Evolutionary conservation across 768 basidiomycete species (phyloP).

Genomic region (Suillus alpinus): DNA sequence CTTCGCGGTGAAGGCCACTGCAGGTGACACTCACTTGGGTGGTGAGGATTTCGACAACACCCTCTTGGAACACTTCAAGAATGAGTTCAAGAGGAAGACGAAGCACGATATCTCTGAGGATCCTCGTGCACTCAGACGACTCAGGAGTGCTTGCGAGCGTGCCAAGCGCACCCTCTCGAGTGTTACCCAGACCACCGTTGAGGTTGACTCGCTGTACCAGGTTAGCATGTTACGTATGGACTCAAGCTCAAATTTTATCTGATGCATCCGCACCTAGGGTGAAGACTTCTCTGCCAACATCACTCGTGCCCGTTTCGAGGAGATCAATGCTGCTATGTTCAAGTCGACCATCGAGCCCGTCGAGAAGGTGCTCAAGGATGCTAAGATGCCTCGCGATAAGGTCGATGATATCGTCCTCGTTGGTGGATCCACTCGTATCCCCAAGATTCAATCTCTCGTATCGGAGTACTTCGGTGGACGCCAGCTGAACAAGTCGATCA

Average conservation of each 20-base stretch:
- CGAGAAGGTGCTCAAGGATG: conserved; percentile 98
- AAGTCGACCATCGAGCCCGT: conserved; percentile 98
- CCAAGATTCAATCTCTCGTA: conserved; percentile 96
- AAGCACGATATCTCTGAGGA: conserved; percentile 97
- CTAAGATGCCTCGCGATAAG: conserved; percentile 95
- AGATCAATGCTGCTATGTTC: conserved; percentile 94
- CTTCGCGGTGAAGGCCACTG: conserved; percentile 98
- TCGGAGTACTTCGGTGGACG: conserved; percentile 98
- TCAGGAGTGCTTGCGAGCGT: conserved; percentile 97
- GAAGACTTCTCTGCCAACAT: conserved; percentile 99
- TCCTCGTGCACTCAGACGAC: conserved; percentile 92
- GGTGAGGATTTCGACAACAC: conserved; percentile 99
- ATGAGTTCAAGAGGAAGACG: conserved; percentile 97
- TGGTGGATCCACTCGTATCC: conserved; percentile 99
- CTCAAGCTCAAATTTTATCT: conserved; percentile 3
- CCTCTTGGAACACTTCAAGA: conserved; percentile 98
- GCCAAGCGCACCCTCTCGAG: conserved; percentile 98
- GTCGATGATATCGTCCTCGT: conserved; percentile 99
- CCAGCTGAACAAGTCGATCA: conserved; percentile 99
- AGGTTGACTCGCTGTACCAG: conserved; percentile 98
- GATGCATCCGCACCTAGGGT: conserved; percentile 49
- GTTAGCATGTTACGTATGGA: conserved; percentile 34
- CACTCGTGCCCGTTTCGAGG: conserved; percentile 99
- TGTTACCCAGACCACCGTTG: conserved; percentile 97
- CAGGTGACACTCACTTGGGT: conserved; percentile 98